Conservation (phyloP, 176 grass and related monocot genomes). For the Puccinellia tenuiflora region DNA sequence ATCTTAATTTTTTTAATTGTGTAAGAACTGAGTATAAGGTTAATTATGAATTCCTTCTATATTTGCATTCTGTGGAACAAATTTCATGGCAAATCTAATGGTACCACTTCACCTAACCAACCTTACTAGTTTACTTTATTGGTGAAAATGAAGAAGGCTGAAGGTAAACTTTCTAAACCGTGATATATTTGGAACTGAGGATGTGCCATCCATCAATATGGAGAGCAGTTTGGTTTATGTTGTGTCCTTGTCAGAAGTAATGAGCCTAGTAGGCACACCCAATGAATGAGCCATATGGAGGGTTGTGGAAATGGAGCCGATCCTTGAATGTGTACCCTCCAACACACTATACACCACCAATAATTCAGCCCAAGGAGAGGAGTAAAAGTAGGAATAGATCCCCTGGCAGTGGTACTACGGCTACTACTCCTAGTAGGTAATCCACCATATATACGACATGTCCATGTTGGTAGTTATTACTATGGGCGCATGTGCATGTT, state of each 20-base stretch:
- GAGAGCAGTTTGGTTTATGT: neutral
- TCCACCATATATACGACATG: neutral
- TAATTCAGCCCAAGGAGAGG: neutral
- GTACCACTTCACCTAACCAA: neutral
- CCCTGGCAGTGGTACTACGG: neutral
- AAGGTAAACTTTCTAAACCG: neutral
- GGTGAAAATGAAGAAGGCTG: neutral
- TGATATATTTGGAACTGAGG: neutral
- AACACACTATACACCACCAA: neutral
- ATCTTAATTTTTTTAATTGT: neutral
- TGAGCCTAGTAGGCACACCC: neutral
- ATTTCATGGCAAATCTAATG: neutral
- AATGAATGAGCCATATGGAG: constrained; percentile 9
- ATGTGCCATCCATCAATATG: neutral
- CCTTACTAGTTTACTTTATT: neutral
- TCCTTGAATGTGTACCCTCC: neutral
- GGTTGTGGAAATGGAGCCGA: neutral
- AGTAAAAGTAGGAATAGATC: neutral
- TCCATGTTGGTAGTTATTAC: neutral
- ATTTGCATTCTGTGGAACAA: neutral
- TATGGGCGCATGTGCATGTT: neutral
- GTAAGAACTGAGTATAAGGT: neutral
- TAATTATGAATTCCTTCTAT: neutral
- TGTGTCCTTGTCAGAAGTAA: neutral
- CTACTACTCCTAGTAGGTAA: neutral